Evolutionary conservation across 495 filamentous ascomycete species (phyloP), one percentile per base, ranked within the genome.

Genomic region (Darksidea phi): DNA sequence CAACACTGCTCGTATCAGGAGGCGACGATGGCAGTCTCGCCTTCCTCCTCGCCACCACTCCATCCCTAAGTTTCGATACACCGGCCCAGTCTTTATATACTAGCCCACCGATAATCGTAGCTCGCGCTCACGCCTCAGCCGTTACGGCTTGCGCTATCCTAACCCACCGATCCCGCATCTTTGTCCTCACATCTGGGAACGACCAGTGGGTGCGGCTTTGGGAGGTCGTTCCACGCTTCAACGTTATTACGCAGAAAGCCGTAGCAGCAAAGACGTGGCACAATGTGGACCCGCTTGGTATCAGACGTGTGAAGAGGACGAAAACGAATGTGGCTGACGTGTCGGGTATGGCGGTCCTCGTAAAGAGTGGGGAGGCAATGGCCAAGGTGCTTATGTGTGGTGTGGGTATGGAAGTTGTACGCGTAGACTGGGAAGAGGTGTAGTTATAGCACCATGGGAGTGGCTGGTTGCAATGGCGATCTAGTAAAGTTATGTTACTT

Each of bases 161-260:
- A 48, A 43, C 13, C 52, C 48, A 6, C 23, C 46, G 3, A 23
- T 46, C 18, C 2, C 45, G 18, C 24, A 37, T 70, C 13, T 43
- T 37, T n/a, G 57, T 90, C 1, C 81, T 82, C 6, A 86, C 83
- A 1, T 81, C 84, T 0, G 85, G 90, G 24, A 91, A 88, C 56
- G 94, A 97, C 68, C 91, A 96, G 75, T 79, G 85, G 20, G 69
- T 96, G 54, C 90, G 88, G 68, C 63, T 87, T 1, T 97, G 93
- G 92, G 69, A 64, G 1, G 63, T 86, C 18, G 55, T 53, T 0
- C 64, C 82, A 26, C 74, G 81, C 50, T 10, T 10, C 3, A 3
- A 10, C 10, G 28, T 32, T 32, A 10, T 3, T 4, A 10, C 28
- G 10, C 3, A 32, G 28, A 60, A 75, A 6, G 57, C 32, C 11